Base-by-base conservation (phyloP, 148 eudicot genomes). In the Vaccinium myrtillus region DNA sequence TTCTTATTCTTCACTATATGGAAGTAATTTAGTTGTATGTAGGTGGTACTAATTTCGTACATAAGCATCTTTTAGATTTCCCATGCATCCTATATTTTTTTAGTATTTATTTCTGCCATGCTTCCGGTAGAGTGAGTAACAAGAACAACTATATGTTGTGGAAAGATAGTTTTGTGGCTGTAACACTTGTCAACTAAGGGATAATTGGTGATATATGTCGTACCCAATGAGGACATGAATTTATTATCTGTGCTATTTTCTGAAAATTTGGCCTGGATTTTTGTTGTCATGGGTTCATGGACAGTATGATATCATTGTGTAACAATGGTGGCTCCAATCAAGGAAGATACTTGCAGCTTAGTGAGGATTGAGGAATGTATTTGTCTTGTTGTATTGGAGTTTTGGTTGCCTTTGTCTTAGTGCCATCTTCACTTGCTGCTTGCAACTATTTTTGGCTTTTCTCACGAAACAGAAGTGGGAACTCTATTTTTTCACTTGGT, bases 1-100 rank as follows among this genome's bases (percentile, higher is more conserved):
- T 80, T 82, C 58, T 75, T 19, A 59, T 85, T 59, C 70, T 43
- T 43, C 46, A 43, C 46, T 43, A 59, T 59, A 32, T 81, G 13
- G 43, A 23, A 43, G 46, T 0, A n/a, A 5, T 77, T 25, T 13
- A 46, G 43, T 25, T 19, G 23, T 32, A 15, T 23, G 58, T 58
- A 83, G 81, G 61, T 83, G 75, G 49, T 61, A 59, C 70, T 43
- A 23, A 14, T 58, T 43, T 9, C 55, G 0, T 53, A 53, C 55
- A 53, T 53, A 53, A 53, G 55, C 55, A 53, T 53, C 5, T 43
- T 43, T 5, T 43, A 43, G 46, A 5, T 43, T 43, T 43, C 46
- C 46, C 63, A 27, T 78, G 39, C 46, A 23, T 78, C 61, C 11
- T 54, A 50, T 51, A 14, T 1, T 27, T 53, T 7, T 27, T 77